These are phyloP conservation scores for Myriosclerotinia curreyana DNA, from an alignment of 2,329 filamentous ascomycete genomes.

Conservation along the genomic window DNA sequence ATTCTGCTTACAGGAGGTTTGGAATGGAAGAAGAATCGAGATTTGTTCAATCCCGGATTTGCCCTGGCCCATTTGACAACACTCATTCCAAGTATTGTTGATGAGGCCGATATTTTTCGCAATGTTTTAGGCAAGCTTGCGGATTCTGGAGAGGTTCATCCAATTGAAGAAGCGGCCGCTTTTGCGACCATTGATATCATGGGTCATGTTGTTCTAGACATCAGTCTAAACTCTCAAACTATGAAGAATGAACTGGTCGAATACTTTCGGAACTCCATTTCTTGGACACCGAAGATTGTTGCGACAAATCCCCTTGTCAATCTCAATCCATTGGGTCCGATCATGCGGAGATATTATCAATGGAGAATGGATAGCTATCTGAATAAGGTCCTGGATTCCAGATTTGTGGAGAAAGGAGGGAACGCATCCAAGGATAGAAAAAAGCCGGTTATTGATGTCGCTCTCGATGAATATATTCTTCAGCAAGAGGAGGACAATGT, in stretches of 20 bases:
- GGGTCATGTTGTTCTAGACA: constrained; percentile 26
- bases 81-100: constrained; percentile 28
- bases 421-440: constrained; percentile 15
- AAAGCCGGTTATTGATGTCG: constrained; percentile 30
- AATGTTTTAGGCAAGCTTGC: constrained; percentile 26
- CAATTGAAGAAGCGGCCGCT: constrained; percentile 27
- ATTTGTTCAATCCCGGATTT: constrained; percentile 35
- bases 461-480: constrained; percentile 29
- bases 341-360: constrained; percentile 30
- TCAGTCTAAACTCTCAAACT: constrained; percentile 27
- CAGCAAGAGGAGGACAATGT: constrained; percentile 23
- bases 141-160: constrained; percentile 27
- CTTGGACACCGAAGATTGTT: constrained; percentile 28
- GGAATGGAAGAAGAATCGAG: constrained; percentile 32
- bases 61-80: constrained; percentile 26
- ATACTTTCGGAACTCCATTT: constrained; percentile 27
- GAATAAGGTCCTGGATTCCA: constrained; percentile 28
- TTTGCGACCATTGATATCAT: constrained; percentile 33
- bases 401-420: constrained; percentile 23
- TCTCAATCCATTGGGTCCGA: constrained; percentile 27
- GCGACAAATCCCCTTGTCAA: constrained; percentile 23
- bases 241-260: constrained; percentile 27
- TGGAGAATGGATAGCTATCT: constrained; percentile 32
- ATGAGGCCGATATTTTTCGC: constrained; percentile 26
- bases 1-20: constrained; percentile 29